These are phyloP conservation scores for Leccinum boreale DNA, from an alignment of 768 basidiomycete species.

Conservation along the genomic window DNA sequence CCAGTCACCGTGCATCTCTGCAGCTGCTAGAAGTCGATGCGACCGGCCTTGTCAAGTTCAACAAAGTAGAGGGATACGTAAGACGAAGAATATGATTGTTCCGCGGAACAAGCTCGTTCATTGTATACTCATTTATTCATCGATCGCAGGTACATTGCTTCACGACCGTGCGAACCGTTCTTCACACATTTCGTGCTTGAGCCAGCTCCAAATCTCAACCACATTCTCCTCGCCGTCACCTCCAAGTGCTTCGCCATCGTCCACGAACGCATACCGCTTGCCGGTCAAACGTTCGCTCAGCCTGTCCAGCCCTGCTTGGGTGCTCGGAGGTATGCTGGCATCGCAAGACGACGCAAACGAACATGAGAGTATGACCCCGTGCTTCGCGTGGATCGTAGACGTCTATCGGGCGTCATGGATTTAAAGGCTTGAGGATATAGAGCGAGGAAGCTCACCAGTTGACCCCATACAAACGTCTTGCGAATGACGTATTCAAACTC, in stretches of 20 bases:
- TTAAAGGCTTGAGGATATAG: not conserved
- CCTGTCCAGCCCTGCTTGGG: slow-evolving; percentile 14
- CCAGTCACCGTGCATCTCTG: slow-evolving; percentile 80
- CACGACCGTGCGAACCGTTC: too few relatives aligned
- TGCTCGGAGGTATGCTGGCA: not conserved
- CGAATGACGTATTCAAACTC: slow-evolving; percentile 72
- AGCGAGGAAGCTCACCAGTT: slow-evolving; percentile 36
- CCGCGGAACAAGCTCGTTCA: slow-evolving; percentile 71
- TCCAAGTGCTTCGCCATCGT: slow-evolving; percentile 16
- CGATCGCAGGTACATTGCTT: slow-evolving; percentile 18
- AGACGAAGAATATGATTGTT: slow-evolving; percentile 64
- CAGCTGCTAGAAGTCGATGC: slow-evolving; percentile 87
- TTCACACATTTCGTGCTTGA: slow-evolving; percentile 20
- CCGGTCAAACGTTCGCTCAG: slow-evolving; percentile 25
- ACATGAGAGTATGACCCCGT: slow-evolving; percentile 45
- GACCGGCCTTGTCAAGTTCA: slow-evolving; percentile 90
- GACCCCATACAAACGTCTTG: slow-evolving; percentile 50
- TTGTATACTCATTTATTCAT: too few relatives aligned
- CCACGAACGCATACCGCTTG: slow-evolving; percentile 39
- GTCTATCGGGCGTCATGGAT: slow-evolving; percentile 1
- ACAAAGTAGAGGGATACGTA: slow-evolving; percentile 88
- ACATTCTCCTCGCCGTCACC: not conserved
- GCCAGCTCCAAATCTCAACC: slow-evolving; percentile 27
- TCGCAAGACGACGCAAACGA: slow-evolving; percentile 6
- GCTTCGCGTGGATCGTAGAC: slow-evolving; percentile 59